phyloP scores from a whole-genome alignment of 2,329 filamentous ascomycete genomes.

The Fulvia fulva region DNA sequence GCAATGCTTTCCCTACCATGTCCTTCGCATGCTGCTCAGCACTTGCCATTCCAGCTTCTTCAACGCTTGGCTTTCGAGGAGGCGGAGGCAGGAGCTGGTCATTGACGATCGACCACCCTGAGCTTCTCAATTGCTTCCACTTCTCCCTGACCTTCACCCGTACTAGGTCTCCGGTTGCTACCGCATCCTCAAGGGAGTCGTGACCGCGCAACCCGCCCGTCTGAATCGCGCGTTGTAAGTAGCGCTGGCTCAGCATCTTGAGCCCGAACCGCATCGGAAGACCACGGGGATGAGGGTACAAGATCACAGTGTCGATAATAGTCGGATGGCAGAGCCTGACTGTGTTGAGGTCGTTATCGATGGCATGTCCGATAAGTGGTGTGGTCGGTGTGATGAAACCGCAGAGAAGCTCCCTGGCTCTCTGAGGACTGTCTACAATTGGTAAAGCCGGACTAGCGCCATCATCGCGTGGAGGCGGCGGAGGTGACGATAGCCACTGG shows the following conservation, averaged over 20 bases:
- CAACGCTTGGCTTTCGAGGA: not conserved
- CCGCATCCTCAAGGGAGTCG: conserved; percentile 88
- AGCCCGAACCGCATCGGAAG: conserved; percentile 74
- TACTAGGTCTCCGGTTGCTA: conserved; percentile 82
- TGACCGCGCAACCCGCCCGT: conserved; percentile 65
- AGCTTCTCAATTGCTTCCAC: conserved; percentile 63
- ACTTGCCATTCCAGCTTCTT: not conserved
- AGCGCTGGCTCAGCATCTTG: conserved; percentile 66
- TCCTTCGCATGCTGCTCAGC: conserved; percentile 2
- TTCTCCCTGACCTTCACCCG: conserved; percentile 64
- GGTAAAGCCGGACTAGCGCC: conserved; percentile 45
- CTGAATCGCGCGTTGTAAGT: conserved; percentile 76
- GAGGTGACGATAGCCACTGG: conserved; percentile 19
- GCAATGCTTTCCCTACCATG: not conserved
- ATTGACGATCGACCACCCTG: conserved; percentile 63
- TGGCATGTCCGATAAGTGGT: conserved; percentile 83
- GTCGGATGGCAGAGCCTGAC: conserved; percentile 78
- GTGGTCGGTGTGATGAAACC: conserved; percentile 70
- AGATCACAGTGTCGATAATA: conserved; percentile 77
- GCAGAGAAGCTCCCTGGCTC: conserved; percentile 74
- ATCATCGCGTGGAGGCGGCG: conserved; percentile 14
- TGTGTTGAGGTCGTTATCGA: conserved; percentile 92
- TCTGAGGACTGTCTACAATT: conserved; percentile 70
- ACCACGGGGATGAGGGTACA: conserved; percentile 74
- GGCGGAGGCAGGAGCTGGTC: conserved; percentile 38